phyloP scores from a whole-genome alignment of 208 protist genomes.

The Leishmania braziliensis region DNA sequence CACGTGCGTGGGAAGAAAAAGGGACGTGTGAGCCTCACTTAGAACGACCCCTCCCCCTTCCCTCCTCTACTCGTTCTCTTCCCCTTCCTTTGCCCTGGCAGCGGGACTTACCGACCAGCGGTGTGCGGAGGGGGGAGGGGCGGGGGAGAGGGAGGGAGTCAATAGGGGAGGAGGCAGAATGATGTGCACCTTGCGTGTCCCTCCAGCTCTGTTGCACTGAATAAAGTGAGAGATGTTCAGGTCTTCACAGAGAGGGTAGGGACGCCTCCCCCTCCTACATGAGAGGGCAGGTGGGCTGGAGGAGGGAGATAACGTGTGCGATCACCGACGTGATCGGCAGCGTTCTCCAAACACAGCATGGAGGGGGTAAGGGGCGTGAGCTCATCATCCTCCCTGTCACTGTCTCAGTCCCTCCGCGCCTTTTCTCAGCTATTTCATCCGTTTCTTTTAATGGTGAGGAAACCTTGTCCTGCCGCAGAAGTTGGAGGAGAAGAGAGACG shows the following conservation, averaged over 20 bases:
- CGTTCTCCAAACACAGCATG: background rate
- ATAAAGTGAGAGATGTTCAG: background rate
- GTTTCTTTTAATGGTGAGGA: background rate
- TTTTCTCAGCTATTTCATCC: background rate
- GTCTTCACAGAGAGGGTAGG: background rate
- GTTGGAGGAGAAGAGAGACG: background rate
- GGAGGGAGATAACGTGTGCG: background rate
- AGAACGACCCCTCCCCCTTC: background rate
- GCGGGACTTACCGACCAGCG: background rate
- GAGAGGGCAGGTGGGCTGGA: background rate
- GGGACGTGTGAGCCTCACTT: background rate
- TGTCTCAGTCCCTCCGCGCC: background rate
- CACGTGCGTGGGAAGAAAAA: background rate
- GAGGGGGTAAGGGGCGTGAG: background rate
- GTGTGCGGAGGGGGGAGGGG: background rate
- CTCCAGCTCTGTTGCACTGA: background rate
- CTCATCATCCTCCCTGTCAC: background rate
- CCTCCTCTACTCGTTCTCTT: background rate
- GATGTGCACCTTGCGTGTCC: background rate
- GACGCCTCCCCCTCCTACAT: background rate
- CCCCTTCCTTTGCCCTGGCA: background rate
- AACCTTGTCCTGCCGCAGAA: background rate
- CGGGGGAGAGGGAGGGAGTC: too few species aligned
- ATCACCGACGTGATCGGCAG: background rate
- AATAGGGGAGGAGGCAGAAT: background rate